phyloP scores from a whole-genome alignment of 805 yeast species.

The Ogataea neopini region DNA sequence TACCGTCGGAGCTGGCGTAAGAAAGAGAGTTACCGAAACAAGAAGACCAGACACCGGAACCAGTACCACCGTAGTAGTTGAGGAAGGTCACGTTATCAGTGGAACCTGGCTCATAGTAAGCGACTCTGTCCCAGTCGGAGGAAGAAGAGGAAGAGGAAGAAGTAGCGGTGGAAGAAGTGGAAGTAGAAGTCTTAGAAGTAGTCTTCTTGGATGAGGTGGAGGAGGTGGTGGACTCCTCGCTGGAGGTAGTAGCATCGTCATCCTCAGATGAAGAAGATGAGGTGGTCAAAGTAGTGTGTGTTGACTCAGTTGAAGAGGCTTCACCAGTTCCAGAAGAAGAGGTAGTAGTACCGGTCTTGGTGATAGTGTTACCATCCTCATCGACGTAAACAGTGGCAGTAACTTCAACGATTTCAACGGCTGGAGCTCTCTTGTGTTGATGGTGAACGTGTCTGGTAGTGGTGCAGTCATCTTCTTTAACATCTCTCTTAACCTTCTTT shows the following conservation, averaged over 20 bases:
- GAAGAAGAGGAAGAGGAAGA: constrained; percentile 29
- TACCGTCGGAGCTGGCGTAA: constrained; percentile 76
- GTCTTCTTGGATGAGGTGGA: constrained; percentile 18
- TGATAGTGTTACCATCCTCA: constrained; percentile 47
- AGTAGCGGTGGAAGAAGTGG: constrained; percentile 23
- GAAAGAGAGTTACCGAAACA: constrained; percentile 93
- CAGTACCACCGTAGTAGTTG: constrained; percentile 78
- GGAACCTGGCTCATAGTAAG: constrained; percentile 67
- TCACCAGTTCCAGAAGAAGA: constrained; percentile 21
- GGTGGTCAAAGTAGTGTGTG: constrained; percentile 30
- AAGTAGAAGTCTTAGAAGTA: constrained; percentile 32
- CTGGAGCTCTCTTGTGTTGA: constrained; percentile 60
- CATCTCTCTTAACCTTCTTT: constrained; percentile 37
- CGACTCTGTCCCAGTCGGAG: constrained; percentile 70
- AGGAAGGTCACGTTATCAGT: constrained; percentile 75
- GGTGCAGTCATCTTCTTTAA: constrained; percentile 49
- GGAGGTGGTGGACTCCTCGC: constrained; percentile 12
- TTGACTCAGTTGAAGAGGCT: constrained; percentile 32
- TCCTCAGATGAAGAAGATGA: constrained; percentile 17
- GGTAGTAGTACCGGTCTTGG: constrained; percentile 30
- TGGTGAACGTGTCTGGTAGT: constrained; percentile 48
- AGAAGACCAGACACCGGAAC: constrained; percentile 86
- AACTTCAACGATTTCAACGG: constrained; percentile 65
- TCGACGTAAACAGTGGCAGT: constrained; percentile 79
- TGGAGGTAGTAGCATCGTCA: constrained; percentile 11